Evolutionary conservation across 495 filamentous ascomycete species (phyloP), one percentile per base, ranked within the genome.

Genomic region (Xylaria palmicola): DNA sequence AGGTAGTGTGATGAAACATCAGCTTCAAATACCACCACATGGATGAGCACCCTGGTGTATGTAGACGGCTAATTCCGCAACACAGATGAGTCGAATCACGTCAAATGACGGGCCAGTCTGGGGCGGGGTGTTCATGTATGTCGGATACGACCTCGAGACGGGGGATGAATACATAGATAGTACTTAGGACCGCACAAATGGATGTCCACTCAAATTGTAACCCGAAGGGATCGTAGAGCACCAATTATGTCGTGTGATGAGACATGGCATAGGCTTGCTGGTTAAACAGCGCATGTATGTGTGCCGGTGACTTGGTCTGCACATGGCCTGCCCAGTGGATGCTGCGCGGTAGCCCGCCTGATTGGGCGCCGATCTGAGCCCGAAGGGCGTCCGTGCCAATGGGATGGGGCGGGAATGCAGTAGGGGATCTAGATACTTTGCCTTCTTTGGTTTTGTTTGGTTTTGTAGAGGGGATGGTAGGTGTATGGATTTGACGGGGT

Each of bases 101-200:
- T 55, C 36, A 17, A 41, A 55, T 55, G 36, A 55, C n/a, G 36
- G 17, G 7, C 10, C 2, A 24, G 50, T 39, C 37, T 37, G 39
- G 53, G 26, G n/a, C n/a, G 22, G 53, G 26, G n/a, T 44, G 26
- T 34, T 17, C n/a, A n/a, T n/a, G n/a, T n/a, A 30, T 43, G 9
- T 34, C 19, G 13, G 34, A 34, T 44, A 43, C 53, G 37, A 37
- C 50, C 32, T 39, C 20, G 32, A 53, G 20, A 39, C 36, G n/a
- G 26, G 53, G 53, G 39, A 43, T 43, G 34, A 56, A 43, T 43
- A 44, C n/a, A n/a, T n/a, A n/a, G n/a, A n/a, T n/a, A n/a, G n/a
- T n/a, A n/a, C n/a, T n/a, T n/a, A n/a, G n/a, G n/a, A n/a, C 22
- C 1, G 39, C 26, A n/a, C 53, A 44, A 39, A 32, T 44, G 22